Evolutionary conservation across 768 basidiomycete species (phyloP).

Genomic region (Cytidiella melzeri): DNA sequence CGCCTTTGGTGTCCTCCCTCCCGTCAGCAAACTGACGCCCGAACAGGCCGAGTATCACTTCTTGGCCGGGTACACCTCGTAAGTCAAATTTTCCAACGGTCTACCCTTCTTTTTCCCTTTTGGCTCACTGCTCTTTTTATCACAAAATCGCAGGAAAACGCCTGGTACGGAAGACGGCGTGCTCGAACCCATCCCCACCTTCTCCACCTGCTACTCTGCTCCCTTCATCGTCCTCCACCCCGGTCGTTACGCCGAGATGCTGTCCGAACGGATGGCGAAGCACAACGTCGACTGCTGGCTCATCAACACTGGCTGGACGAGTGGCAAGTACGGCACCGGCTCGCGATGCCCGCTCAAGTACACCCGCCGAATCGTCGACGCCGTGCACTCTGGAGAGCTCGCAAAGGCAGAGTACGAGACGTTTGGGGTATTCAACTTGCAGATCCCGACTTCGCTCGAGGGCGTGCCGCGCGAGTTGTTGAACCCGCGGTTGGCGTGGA

Average conservation of each 20-base stretch:
- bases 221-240: slow-evolving; percentile 99
- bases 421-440: slow-evolving; percentile 77
- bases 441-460: slow-evolving; percentile 75
- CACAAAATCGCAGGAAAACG: slow-evolving; percentile 61
- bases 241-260: slow-evolving; percentile 93
- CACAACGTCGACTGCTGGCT: slow-evolving; percentile 93
- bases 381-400: slow-evolving; percentile 91
- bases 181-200: slow-evolving; percentile 96
- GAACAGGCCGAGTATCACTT: slow-evolving; percentile 98
- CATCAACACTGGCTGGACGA: slow-evolving; percentile 98
- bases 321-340: slow-evolving; percentile 88
- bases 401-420: slow-evolving; percentile 82
- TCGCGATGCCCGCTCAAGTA: slow-evolving; percentile 95
- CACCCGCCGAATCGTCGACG: slow-evolving; percentile 95
- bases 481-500: slow-evolving; percentile 84
- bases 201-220: slow-evolving; percentile 98
- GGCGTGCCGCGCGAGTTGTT: slow-evolving; percentile 90
- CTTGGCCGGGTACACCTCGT: slow-evolving; percentile 94
- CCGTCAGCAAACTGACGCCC: slow-evolving; percentile 85
- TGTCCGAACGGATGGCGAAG: slow-evolving; percentile 88
- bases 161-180: slow-evolving; percentile 99
- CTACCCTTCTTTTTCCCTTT: background rate
- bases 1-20: slow-evolving; percentile 96
- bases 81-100: no score
- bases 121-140: slow-evolving; percentile 3